A percentile compares a stretch with the other conserved stretches of the same genome.
Conservation (phyloP, 208 protist species). For the Cochliopodium minus region DNA sequence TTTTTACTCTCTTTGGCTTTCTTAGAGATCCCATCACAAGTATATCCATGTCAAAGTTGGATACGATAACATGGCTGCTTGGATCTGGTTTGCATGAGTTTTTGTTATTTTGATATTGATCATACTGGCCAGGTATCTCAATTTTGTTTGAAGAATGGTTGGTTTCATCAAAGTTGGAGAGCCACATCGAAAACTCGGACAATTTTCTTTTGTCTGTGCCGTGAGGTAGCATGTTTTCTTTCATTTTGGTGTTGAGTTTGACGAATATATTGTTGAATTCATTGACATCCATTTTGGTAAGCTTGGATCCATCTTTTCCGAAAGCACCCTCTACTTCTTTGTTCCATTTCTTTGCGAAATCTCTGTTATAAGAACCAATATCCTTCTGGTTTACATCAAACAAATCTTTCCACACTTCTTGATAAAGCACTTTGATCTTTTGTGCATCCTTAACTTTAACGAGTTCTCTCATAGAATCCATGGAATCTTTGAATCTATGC, state of each 20-base stretch:
- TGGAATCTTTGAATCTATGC: slow-evolving; percentile 39
- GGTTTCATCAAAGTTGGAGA: no score
- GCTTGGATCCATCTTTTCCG: slow-evolving; percentile 18
- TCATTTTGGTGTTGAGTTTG: slow-evolving; percentile 12
- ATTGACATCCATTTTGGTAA: slow-evolving; percentile 12
- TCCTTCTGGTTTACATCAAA: slow-evolving; percentile 14
- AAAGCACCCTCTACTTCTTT: background rate
- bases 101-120: background rate
- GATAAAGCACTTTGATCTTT: slow-evolving; percentile 5
- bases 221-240: slow-evolving; percentile 13
- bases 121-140: slow-evolving; percentile 41
- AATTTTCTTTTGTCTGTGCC: no score
- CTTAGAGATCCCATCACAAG: slow-evolving; percentile 55
- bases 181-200: no score
- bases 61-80: slow-evolving; percentile 7
- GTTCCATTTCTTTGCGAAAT: slow-evolving; percentile 26
- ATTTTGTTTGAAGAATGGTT: no score
- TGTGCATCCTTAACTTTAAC: slow-evolving; percentile 15
- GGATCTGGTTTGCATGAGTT: background rate
- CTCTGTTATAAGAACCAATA: slow-evolving; percentile 17
- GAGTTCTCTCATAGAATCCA: slow-evolving; percentile 25
- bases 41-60: slow-evolving; percentile 38
- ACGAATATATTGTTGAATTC: background rate
- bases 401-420: slow-evolving; percentile 22
- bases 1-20: slow-evolving; percentile 54